A percentile compares a stretch with the other conserved stretches of the same genome.
Conservation (phyloP, 345 rosid genomes). For the Eucalyptus victrix region DNA sequence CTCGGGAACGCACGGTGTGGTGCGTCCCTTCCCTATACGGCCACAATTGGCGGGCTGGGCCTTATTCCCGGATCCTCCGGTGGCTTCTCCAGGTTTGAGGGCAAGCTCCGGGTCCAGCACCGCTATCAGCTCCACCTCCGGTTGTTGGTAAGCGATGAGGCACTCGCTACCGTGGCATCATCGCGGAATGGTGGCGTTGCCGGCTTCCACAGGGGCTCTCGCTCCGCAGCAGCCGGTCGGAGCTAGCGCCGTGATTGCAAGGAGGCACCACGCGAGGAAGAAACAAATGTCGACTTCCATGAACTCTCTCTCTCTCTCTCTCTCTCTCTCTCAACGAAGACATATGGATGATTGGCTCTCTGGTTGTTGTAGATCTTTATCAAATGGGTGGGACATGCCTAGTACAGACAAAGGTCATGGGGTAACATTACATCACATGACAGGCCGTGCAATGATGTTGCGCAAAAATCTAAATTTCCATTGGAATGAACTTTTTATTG, state of each 20-base stretch:
- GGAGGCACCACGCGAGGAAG: not conserved
- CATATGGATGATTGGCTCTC: not conserved
- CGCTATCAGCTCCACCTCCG: not conserved
- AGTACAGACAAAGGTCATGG: not conserved
- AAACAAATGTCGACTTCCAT: not conserved
- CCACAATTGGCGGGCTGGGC: not conserved
- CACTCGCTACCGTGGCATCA: not conserved
- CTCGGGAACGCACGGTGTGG: not conserved
- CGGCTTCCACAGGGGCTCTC: not conserved
- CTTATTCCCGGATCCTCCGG: rapidly evolving
- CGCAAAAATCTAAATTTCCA: not conserved
- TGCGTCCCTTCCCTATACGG: not conserved
- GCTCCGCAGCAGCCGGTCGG: not conserved
- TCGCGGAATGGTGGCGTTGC: not conserved
- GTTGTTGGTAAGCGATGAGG: not conserved
- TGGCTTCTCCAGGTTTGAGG: not conserved
- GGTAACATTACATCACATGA: not conserved
- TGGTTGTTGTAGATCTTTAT: not conserved
- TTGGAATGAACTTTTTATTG: too few species aligned
- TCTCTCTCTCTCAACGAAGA: not conserved
- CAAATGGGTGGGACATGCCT: not conserved
- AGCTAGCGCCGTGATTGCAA: not conserved
- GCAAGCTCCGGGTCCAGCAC: not conserved
- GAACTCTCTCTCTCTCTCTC: not conserved
- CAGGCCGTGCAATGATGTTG: not conserved